Conservation (phyloP, 495 filamentous ascomycete species). For the Trichodelitschia bisporula region DNA sequence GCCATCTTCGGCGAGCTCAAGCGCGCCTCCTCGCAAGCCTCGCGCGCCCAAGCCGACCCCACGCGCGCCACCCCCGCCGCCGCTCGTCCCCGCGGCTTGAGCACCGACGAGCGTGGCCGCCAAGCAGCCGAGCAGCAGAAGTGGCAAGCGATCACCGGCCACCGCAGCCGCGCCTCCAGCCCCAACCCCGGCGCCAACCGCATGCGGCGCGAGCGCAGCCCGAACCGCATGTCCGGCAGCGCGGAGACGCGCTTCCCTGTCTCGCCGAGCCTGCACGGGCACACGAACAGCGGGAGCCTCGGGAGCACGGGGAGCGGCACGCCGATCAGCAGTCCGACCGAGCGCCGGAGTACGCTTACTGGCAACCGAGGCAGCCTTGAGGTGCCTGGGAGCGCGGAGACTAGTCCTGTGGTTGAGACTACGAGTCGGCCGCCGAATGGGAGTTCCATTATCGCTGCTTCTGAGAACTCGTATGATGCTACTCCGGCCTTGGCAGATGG, state of each 20-base stretch:
- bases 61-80: conserved; percentile 6
- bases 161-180: conserved; percentile 43
- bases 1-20: conserved; percentile 91
- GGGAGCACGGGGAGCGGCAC: conserved; percentile 23
- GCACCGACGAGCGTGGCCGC: conserved; percentile 88
- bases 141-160: conserved; percentile 48
- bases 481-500: conserved; percentile 7
- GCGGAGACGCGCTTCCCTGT: conserved; percentile 73
- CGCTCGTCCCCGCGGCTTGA: conserved; percentile 57
- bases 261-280: conserved; percentile 28
- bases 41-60: conserved; percentile 6
- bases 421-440: conserved; percentile 12
- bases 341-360: not conserved
- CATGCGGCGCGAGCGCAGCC: conserved; percentile 49
- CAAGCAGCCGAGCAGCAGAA: conserved; percentile 84
- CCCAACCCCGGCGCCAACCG: conserved; percentile 35
- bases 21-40: conserved; percentile 19
- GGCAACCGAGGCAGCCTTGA: conserved; percentile 4
- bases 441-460: conserved; percentile 14
- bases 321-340: conserved; percentile 5
- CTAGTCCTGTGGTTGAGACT: conserved; percentile 2
- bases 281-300: conserved; percentile 30
- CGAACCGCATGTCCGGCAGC: conserved; percentile 22
- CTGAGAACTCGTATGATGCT: conserved; percentile 6
- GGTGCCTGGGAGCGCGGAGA: conserved; percentile 5